A percentile compares a stretch with the other conserved stretches of the same genome.
Conservation (phyloP, 2,329 filamentous ascomycete species). For the Sporothrix humicola region DNA sequence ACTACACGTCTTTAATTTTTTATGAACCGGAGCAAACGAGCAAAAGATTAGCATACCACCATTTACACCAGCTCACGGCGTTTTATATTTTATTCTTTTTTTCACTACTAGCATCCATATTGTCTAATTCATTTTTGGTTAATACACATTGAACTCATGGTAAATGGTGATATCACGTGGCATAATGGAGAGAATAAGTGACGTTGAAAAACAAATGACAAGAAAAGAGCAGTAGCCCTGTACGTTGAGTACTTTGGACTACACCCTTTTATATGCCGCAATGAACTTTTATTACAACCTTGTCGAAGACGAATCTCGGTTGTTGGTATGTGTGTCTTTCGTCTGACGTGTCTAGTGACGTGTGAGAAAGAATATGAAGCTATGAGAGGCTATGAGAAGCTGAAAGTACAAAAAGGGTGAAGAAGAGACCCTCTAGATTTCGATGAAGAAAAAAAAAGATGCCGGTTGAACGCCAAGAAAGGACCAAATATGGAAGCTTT, state of each 20-base stretch:
- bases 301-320: not conserved
- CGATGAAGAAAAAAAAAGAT: not conserved
- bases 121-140: not conserved
- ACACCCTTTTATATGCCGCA: not conserved
- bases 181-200: not conserved
- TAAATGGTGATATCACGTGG: not conserved
- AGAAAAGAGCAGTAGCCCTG: not conserved
- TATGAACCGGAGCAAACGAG: slow-evolving; percentile 18
- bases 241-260: slow-evolving; percentile 29
- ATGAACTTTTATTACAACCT: slow-evolving; percentile 26
- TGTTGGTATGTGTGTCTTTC: not conserved
- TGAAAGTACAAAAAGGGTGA: not conserved
- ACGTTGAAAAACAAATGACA: not conserved
- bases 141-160: not conserved
- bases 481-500: not conserved
- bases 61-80: not conserved
- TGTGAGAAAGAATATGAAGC: not conserved
- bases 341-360: slow-evolving; percentile 11
- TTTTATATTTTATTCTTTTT: not conserved
- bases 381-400: slow-evolving; percentile 8
- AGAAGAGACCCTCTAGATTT: not conserved
- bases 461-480: slow-evolving; percentile 27
- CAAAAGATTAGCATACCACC: not conserved
- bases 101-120: not conserved
- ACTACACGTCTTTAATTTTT: not conserved